Percentiles rank a stretch among this genome's conserved stretches.
phyloP scores from a whole-genome alignment of 2,329 filamentous ascomycete genomes.

The Didymella exigua region DNA sequence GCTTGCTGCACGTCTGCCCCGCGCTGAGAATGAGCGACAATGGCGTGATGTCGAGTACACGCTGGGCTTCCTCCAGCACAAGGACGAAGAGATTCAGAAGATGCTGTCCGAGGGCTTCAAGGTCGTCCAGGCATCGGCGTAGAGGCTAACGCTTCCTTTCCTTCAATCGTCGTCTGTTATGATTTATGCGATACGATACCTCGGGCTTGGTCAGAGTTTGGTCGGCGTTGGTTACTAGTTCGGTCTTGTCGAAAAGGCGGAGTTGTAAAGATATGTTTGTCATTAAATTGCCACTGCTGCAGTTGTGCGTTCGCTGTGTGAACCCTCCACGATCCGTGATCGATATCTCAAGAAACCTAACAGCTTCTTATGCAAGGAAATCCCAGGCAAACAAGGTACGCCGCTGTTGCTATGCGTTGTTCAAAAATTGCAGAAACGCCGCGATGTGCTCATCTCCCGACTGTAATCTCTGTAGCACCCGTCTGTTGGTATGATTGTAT shows the following conservation, averaged over 20 bases:
- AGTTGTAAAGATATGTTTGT: background rate
- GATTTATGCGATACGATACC: conserved; percentile 18
- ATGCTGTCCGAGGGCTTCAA: conserved; percentile 74
- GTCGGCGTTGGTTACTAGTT: background rate
- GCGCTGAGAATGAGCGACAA: conserved; percentile 90
- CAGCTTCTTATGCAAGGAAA: conserved; percentile 1
- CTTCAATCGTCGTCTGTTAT: conserved; percentile 1
- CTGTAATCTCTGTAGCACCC: background rate
- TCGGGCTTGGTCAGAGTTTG: conserved; percentile 5
- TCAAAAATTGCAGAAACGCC: conserved; percentile 3
- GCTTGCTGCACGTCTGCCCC: conserved; percentile 79
- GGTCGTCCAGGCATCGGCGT: conserved; percentile 53
- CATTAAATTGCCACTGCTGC: background rate
- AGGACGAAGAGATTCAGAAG: conserved; percentile 87
- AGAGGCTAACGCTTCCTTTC: background rate
- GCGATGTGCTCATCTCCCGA: conserved; percentile 2
- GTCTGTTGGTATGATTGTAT: background rate
- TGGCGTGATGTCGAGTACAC: conserved; percentile 98
- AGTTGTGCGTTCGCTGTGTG: background rate
- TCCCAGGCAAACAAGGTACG: background rate
- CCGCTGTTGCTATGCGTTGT: conserved; percentile 3
- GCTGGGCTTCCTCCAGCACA: conserved; percentile 85
- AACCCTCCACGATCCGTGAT: background rate
- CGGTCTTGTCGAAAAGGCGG: background rate
- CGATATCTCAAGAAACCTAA: background rate